These are phyloP conservation scores for Exophiala oligosperma DNA, from an alignment of 2,329 filamentous ascomycete genomes.

Conservation along the genomic window DNA sequence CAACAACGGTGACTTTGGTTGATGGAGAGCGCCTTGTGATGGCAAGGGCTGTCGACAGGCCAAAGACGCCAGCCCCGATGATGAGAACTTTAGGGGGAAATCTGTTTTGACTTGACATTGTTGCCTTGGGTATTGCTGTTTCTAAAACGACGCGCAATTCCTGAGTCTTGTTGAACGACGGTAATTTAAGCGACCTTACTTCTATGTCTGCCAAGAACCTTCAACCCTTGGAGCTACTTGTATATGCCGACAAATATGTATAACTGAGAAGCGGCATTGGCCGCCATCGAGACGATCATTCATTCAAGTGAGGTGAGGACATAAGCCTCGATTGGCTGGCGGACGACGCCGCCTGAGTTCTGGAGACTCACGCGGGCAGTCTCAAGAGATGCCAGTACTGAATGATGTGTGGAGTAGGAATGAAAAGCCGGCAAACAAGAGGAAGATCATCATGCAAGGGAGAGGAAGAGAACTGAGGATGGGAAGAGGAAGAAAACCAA, in stretches of 20 bases:
- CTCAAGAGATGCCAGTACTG: no score
- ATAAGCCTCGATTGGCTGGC: background rate
- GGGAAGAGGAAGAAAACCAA: no score
- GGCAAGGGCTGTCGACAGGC: constrained; percentile 65
- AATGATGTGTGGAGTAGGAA: no score
- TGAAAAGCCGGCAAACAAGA: no score
- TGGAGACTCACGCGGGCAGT: no score
- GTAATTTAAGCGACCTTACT: no score
- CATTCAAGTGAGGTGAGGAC: background rate
- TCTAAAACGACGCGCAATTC: no score
- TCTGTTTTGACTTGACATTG: background rate
- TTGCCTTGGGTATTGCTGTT: background rate
- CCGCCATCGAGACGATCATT: background rate
- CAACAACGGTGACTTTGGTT: constrained; percentile 34
- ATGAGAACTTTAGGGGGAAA: constrained; percentile 52
- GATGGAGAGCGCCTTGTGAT: constrained; percentile 31
- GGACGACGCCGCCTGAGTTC: background rate
- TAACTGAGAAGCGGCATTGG: background rate
- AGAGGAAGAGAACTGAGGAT: background rate
- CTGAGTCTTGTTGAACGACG: no score
- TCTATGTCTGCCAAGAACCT: background rate
- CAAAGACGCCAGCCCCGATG: constrained; percentile 66
- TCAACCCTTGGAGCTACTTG: background rate
- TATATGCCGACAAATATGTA: background rate
- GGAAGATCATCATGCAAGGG: background rate